Base-by-base conservation (phyloP, 192 early-diverging fungal species). In the Chytriomyces sp. region DNA sequence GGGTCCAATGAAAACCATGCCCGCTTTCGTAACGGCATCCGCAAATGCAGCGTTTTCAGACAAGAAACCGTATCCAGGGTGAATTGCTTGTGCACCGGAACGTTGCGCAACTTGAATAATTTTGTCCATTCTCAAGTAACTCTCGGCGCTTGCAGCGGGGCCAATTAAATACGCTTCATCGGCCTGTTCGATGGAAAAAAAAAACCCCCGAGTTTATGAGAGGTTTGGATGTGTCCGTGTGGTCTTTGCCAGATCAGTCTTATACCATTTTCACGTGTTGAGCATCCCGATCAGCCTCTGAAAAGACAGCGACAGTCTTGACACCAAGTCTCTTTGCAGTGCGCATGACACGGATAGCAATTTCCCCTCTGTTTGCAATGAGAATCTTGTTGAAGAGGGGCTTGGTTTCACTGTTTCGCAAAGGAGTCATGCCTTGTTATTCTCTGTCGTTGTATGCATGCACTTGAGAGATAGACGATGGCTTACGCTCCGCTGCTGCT, bases 1-100 rank as follows among this genome's bases (percentile, higher is more conserved):
- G 20, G 97, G 97, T 20, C 97, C 97, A 76, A 98, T 97, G 81
- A 98, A 98, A 3, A 82, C 85, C 6, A 96, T 74, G 0, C 92
- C 90, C 45, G 89, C 84, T 53, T 81, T 80, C 5, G 77, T 86
- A 5, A 97, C 85, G 50, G 82, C 80, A 24, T 93, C 89, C 1
- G 94, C 93, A 88, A 98, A 98, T n/a, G 82, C 86, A 0, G 93
- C 89, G 82, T 96, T 97, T 77, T 98, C 97, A 0, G 94, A 96
- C 57, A 98, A 85, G 81, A 98, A 98, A 11, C 97, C 97, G 82
- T 97, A 98, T 45, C 97, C 97, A 0, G 97, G 97, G 73, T 98
- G 97, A 67, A 98, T 92, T 26, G 96, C 97, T 87, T 95, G 94
- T 44, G 95, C 91, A 23, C 92, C 92, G 45, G 89, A 91, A 60